Evolutionary conservation across 1,284 basidiomycete species (phyloP).

Genomic region (Ganoderma multipileum): DNA sequence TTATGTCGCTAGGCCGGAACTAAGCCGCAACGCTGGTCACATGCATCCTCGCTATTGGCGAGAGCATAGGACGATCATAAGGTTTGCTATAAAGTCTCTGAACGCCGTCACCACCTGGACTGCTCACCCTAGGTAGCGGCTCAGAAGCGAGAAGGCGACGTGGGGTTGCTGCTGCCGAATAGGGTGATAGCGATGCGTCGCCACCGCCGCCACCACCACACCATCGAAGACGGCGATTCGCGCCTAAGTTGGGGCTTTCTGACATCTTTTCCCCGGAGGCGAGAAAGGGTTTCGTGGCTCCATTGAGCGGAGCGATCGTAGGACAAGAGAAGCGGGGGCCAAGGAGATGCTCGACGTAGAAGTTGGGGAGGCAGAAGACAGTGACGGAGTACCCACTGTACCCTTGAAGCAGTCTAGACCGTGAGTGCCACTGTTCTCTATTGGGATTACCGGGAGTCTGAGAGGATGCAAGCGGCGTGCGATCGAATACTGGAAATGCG

Average conservation of each 20-base stretch:
- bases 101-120: too few relatives aligned
- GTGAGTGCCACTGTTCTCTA: neutral
- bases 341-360: neutral
- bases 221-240: neutral
- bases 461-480: neutral
- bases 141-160: too few relatives aligned
- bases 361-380: neutral
- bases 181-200: neutral
- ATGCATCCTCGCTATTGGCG: too few relatives aligned
- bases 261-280: neutral
- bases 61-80: too few relatives aligned
- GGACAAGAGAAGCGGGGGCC: neutral
- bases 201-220: neutral
- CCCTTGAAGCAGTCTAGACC: neutral
- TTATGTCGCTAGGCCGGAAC: too few relatives aligned
- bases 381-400: too few relatives aligned
- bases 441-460: neutral
- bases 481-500: neutral
- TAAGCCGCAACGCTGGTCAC: too few relatives aligned
- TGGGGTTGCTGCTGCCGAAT: neutral
- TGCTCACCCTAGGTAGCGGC: too few relatives aligned
- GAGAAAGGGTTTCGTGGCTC: neutral
- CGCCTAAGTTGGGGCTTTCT: neutral
- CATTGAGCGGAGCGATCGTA: neutral
- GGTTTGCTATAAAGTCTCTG: too few relatives aligned